Conservation (phyloP, 306 rosid species). For the Inga laurina region DNA sequence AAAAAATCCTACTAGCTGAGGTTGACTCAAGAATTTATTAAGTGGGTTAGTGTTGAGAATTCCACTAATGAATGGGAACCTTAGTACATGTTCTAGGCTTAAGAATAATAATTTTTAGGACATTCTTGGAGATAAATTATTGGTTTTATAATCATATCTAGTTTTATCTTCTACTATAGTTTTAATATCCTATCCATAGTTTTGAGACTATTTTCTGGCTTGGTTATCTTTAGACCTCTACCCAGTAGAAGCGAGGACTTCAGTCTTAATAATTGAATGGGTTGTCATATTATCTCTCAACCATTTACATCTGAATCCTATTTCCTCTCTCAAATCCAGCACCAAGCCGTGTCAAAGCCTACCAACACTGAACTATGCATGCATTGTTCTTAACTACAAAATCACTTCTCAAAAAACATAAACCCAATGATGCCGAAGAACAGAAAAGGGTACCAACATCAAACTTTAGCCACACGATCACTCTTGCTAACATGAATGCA, state of each 20-base stretch:
- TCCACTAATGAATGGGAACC: background rate
- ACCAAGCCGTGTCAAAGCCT: background rate
- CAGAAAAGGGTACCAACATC: background rate
- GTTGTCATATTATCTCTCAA: background rate
- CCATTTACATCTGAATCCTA: background rate
- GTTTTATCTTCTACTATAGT: background rate
- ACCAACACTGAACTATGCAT: background rate
- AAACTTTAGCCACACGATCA: too few species aligned
- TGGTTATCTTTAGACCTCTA: background rate
- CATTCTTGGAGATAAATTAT: background rate
- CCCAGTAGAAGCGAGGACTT: background rate
- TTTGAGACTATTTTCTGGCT: background rate
- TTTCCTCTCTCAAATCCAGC: background rate
- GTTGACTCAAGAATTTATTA: background rate
- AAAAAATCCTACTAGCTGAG: background rate
- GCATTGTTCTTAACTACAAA: background rate
- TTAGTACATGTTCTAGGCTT: background rate
- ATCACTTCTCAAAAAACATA: background rate
- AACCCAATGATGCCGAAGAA: background rate
- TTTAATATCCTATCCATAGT: background rate
- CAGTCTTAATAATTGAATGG: background rate
- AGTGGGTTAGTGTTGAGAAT: background rate
- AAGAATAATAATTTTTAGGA: background rate
- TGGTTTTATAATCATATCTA: background rate
- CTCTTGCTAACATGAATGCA: too few species aligned